Conservation (phyloP, 306 rosid genomes). For the Prunus mongolica region DNA sequence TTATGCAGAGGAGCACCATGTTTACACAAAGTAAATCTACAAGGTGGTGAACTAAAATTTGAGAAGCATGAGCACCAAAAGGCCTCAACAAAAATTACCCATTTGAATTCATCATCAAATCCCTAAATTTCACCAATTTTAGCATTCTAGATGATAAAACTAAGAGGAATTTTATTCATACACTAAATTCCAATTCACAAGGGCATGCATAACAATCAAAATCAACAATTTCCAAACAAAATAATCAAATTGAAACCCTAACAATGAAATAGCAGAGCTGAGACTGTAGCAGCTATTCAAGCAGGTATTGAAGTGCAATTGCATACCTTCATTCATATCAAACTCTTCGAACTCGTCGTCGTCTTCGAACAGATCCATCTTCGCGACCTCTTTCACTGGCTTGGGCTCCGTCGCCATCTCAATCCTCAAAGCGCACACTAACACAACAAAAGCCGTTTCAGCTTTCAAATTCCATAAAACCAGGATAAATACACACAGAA, state of each 20-base stretch:
- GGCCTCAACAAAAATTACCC: too few relatives aligned
- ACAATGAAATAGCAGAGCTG: not conserved
- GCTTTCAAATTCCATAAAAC: not conserved
- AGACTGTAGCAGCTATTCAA: not conserved
- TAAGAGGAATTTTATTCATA: not conserved
- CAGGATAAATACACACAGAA: not conserved
- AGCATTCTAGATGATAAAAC: not conserved
- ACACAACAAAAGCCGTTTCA: not conserved
- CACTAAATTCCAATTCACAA: not conserved
- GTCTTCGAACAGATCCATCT: constrained; percentile 85
- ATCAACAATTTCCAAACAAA: not conserved
- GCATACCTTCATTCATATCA: constrained; percentile 62
- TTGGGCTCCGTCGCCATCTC: constrained; percentile 72
- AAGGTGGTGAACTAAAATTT: not conserved
- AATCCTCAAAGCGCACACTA: constrained; percentile 16
- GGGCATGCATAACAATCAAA: not conserved
- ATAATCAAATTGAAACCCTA: not conserved
- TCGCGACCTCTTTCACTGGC: constrained; percentile 55
- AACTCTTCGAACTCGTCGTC: constrained; percentile 77
- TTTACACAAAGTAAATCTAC: not conserved
- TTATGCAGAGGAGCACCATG: not conserved
- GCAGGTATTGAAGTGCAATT: not conserved
- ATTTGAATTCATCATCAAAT: not conserved
- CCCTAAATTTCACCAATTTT: not conserved
- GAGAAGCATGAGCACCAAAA: not conserved